These are phyloP conservation scores for Suillus hirtellus DNA, from an alignment of 768 basidiomycete species.

Conservation along the genomic window DNA sequence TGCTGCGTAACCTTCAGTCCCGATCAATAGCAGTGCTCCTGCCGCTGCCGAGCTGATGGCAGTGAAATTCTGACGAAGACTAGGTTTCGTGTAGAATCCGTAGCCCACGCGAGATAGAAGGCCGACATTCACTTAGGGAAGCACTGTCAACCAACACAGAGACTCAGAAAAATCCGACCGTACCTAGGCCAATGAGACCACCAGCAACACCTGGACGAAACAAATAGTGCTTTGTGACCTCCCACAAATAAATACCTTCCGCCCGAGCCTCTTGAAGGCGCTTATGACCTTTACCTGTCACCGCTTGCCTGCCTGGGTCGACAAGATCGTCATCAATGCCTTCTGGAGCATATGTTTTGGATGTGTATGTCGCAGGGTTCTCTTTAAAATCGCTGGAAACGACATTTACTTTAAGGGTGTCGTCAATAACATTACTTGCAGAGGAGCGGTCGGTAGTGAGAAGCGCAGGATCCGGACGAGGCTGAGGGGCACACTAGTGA, in stretches of 20 bases:
- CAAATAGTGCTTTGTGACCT: constrained; percentile 50
- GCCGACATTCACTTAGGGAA: constrained; percentile 64
- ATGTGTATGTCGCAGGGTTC: constrained; percentile 42
- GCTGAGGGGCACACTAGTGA: constrained; percentile 36
- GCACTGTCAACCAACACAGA: constrained; percentile 3
- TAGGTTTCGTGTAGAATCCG: constrained; percentile 60
- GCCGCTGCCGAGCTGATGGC: constrained; percentile 54
- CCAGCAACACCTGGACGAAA: constrained; percentile 71
- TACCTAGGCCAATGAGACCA: constrained; percentile 70
- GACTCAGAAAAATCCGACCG: constrained; percentile 20
- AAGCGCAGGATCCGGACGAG: constrained; percentile 64
- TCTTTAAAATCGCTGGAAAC: constrained; percentile 51
- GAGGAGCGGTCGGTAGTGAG: constrained; percentile 51
- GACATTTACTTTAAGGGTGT: constrained; percentile 55
- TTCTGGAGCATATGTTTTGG: constrained; percentile 19
- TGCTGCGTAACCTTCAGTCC: constrained; percentile 61
- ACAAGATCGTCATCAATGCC: constrained; percentile 19
- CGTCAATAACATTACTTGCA: constrained; percentile 42
- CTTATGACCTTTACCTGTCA: constrained; percentile 31
- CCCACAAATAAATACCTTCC: constrained; percentile 56
- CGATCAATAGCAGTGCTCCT: constrained; percentile 55
- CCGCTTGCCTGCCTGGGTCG: constrained; percentile 2
- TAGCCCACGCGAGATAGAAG: constrained; percentile 62
- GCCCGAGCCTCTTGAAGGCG: constrained; percentile 45
- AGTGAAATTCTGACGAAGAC: constrained; percentile 57